Percentiles rank a stretch among this genome's conserved stretches.
phyloP scores from a whole-genome alignment of 306 rosid genomes.

The Acmispon strigosus region DNA sequence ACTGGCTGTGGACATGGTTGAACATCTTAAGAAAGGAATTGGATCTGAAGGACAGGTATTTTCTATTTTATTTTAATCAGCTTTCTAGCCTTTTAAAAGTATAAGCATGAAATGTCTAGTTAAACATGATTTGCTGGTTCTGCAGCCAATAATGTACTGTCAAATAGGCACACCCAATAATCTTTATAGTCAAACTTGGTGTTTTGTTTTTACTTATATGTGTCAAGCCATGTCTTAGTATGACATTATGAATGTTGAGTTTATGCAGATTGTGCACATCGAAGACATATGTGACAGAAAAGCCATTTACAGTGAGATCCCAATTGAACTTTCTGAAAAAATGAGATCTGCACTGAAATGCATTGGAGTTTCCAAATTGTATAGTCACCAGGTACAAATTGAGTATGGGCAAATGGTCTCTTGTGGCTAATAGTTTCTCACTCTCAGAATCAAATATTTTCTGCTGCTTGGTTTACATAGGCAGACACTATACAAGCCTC shows the following conservation, averaged over 20 bases:
- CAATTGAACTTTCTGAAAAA: slow-evolving; percentile 51
- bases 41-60: slow-evolving; percentile 78
- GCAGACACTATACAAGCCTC: slow-evolving; percentile 77
- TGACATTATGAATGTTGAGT: slow-evolving; percentile 22
- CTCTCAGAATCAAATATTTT: slow-evolving; percentile 8
- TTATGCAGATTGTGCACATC: slow-evolving; percentile 71
- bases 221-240: slow-evolving; percentile 7
- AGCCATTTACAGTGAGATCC: slow-evolving; percentile 53
- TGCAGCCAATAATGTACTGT: not conserved
- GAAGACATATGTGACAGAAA: slow-evolving; percentile 65
- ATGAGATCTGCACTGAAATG: slow-evolving; percentile 49
- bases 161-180: not conserved
- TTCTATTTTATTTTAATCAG: not conserved
- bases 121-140: not conserved
- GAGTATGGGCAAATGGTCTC: slow-evolving; percentile 7
- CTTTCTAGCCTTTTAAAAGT: slow-evolving; percentile 2
- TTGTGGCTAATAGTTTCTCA: slow-evolving; percentile 11
- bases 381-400: slow-evolving; percentile 77
- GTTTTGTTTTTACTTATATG: slow-evolving; percentile 9
- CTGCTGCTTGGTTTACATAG: slow-evolving; percentile 30
- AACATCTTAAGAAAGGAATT: slow-evolving; percentile 72
- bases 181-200: not conserved
- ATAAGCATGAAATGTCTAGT: slow-evolving; percentile 7
- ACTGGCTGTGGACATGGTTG: slow-evolving; percentile 68
- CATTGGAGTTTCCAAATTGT: slow-evolving; percentile 68